These are phyloP conservation scores for Penicillium pancosmium DNA, from an alignment of 495 filamentous ascomycete species.

Conservation along the genomic window DNA sequence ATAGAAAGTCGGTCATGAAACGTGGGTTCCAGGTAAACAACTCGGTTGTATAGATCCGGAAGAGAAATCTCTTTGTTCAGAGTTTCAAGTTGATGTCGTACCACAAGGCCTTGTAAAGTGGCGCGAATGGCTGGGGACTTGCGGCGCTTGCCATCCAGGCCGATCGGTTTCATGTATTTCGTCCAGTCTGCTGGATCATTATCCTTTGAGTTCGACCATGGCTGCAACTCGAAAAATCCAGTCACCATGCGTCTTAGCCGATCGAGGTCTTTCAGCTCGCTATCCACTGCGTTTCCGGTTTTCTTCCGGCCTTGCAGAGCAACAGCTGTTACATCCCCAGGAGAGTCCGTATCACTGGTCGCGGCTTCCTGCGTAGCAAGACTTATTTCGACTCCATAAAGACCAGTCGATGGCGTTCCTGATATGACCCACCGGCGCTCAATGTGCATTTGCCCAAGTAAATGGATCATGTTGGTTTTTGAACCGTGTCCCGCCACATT, in stretches of 20 bases:
- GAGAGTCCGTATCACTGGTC: conserved; percentile 38
- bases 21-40: conserved; percentile 76
- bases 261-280: conserved; percentile 73
- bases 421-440: conserved; percentile 87
- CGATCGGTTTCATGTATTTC: conserved; percentile 71
- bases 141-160: conserved; percentile 52
- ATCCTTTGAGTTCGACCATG: conserved; percentile 65
- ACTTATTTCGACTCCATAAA: conserved; percentile 74
- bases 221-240: conserved; percentile 72
- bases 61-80: conserved; percentile 64
- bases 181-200: conserved; percentile 66
- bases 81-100: conserved; percentile 76
- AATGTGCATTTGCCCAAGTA: conserved; percentile 68
- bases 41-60: conserved; percentile 69
- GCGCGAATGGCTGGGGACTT: conserved; percentile 66
- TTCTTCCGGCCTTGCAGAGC: conserved; percentile 40
- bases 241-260: conserved; percentile 70
- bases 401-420: conserved; percentile 81
- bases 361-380: conserved; percentile 52
- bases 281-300: conserved; percentile 40
- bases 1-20: conserved; percentile 82
- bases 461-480: conserved; percentile 65
- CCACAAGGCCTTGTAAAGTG: conserved; percentile 74
- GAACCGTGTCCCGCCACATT: conserved; percentile 63
- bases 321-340: conserved; percentile 31